phyloP scores from a whole-genome alignment of 73 alveolate species.

The Paramecium tetraurelia region DNA sequence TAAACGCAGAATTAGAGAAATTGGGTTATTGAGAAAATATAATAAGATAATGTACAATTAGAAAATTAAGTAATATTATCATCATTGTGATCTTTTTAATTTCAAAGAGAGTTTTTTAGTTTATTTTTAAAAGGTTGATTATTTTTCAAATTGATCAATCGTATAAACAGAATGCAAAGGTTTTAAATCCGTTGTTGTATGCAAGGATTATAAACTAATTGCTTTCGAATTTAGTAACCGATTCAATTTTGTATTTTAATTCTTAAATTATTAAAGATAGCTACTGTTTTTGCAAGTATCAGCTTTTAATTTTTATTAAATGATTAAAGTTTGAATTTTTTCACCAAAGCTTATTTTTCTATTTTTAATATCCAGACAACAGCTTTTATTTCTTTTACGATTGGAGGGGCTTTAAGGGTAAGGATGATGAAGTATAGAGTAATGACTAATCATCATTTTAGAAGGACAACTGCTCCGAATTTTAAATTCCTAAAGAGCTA shows the following conservation, averaged over 20 bases:
- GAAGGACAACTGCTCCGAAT: not conserved
- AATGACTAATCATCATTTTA: not conserved
- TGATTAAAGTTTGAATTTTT: not conserved
- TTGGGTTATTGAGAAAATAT: conserved; percentile 7
- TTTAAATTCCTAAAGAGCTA: not conserved
- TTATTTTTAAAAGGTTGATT: not conserved
- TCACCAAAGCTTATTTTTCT: not conserved
- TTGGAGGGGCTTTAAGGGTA: not conserved
- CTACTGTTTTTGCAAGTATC: not conserved
- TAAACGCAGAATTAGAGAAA: not conserved
- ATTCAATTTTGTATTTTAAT: not conserved
- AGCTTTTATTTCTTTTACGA: not conserved
- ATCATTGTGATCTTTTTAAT: not conserved
- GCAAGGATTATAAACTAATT: not conserved
- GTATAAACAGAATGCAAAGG: not conserved
- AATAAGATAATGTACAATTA: not conserved
- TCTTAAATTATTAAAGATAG: not conserved
- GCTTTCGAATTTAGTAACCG: not conserved
- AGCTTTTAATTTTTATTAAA: not conserved
- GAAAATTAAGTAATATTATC: not conserved
- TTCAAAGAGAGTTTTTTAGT: not conserved
- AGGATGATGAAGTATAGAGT: not conserved
- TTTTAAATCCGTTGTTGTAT: not conserved
- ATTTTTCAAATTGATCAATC: not conserved
- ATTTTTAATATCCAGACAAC: not conserved